Base-by-base conservation (phyloP, 2,329 filamentous ascomycete species). In the Colletotrichum zoysiae region DNA sequence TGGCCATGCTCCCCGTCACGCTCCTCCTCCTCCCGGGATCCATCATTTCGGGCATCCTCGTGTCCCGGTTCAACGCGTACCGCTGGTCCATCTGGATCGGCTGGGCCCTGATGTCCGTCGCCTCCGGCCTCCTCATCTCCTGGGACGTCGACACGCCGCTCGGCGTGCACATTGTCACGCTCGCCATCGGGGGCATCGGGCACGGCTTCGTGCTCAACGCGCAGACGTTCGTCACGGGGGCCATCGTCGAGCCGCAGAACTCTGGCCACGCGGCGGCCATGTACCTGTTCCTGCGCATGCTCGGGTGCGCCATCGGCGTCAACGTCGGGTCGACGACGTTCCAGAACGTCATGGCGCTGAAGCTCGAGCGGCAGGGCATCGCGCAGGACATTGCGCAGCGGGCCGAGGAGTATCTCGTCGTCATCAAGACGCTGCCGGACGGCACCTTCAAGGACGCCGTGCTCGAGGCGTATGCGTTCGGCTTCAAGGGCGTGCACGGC, bases 11-110 rank as follows among this genome's bases (percentile, higher is more conserved):
- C 2, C 79, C 81, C 4, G 77, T 78, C 26, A 79, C 76, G 3
- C 75, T 78, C 38, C 73, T 79, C 5, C 76, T 82, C 0, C 76
- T 81, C 3, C 76, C 78, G 0, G 76, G 77, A 0, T 80, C 78
- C 42, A 81, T 82, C 65, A 67, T 82, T 42, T 76, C 77, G 23
- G 78, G 77, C 11, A 58, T 78, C 20, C 59, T 80, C 4, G 78
- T 80, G 1, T 78, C 80, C 1, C 77, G 77, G 1, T 76, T 77
- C 53, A 80, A 80, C 42, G 78, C 74, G 62, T 82, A 78, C 74
- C 80, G 82, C 40, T 82, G 80, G 80, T 76, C 81, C 18, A 79
- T 83, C 68, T 80, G 79, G 76, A 69, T 77, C 53, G 82, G 82
- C 23, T 84, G 82, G 81, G 74, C 77, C 14, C 44, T 73, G 12